These are phyloP conservation scores for Mariannaea elegans DNA, from an alignment of 2,329 filamentous ascomycete genomes.

Conservation along the genomic window DNA sequence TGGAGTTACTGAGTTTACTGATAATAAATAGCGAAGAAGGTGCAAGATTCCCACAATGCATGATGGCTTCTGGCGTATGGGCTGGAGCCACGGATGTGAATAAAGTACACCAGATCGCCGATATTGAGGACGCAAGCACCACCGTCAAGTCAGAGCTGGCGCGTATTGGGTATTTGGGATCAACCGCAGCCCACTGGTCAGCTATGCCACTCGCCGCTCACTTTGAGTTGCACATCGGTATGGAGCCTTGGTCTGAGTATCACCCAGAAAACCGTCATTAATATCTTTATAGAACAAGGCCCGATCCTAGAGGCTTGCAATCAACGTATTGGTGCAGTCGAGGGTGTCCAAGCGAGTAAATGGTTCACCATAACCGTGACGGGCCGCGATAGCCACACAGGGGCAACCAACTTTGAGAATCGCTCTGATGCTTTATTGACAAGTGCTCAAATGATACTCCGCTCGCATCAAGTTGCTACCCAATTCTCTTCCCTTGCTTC, in stretches of 20 bases:
- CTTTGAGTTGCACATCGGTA: conserved; percentile 77
- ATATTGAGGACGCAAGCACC: neutral
- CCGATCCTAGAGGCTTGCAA: conserved; percentile 21
- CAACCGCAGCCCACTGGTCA: conserved; percentile 37
- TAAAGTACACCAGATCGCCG: neutral
- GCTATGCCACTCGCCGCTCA: conserved; percentile 75
- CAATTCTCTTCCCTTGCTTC: neutral
- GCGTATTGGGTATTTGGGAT: conserved; percentile 75
- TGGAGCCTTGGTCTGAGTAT: neutral
- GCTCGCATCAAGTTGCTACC: conserved; percentile 31
- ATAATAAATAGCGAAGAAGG: conserved; percentile 72
- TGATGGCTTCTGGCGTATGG: conserved; percentile 83
- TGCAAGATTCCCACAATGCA: conserved; percentile 79
- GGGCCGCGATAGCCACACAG: conserved; percentile 32
- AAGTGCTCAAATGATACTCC: conserved; percentile 39
- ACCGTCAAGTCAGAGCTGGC: conserved; percentile 61
- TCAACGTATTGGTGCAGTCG: neutral
- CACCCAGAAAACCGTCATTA: neutral
- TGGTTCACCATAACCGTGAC: conserved; percentile 31
- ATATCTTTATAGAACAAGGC: conserved; percentile 67
- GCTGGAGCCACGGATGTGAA: conserved; percentile 46
- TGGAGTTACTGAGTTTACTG: too few relatives aligned
- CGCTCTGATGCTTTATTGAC: conserved; percentile 41
- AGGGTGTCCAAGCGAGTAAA: conserved; percentile 29
- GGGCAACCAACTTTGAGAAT: conserved; percentile 35